Base-by-base conservation (phyloP, 306 rosid species). In the Rubus idaeus region DNA sequence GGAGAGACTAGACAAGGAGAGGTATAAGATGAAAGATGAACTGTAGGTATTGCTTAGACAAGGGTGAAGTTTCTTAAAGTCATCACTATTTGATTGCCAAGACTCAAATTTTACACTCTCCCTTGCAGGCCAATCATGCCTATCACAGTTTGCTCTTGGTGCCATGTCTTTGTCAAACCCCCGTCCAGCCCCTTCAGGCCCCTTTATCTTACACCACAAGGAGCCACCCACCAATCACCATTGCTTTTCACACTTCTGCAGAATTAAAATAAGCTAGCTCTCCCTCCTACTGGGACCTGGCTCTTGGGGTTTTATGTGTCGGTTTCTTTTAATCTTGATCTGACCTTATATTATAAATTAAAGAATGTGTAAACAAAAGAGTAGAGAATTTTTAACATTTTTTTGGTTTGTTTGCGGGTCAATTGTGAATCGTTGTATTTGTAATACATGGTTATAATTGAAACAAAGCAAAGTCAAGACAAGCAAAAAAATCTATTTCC, bases 181-280 rank as follows among this genome's bases (percentile, higher is more conserved):
- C 56, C 37, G 76, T 83, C 23, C 30, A 6, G 45, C 46, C 68
- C 21, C 35, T 42, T 42, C 68, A 35, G 20, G 41, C 68, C 58
- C 82, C 80, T 78, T 71, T 78, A 75, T 70, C 96, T 93, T 88
- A 70, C 78, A 79, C 67, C 58, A 76, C 81, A 93, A 93, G 96
- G 51, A 81, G 85, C 79, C 86, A 75, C 84, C 78, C 76, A 91
- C 96, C 97, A 90, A 86, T 88, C 87, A 84, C 56, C 73, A 78
- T 71, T 88, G 83, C 89, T 76, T 85, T 46, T 85, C 80, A 88
- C 90, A 84, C 91, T 79, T 83, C 73, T 53, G 66, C 73, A 58
- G 53, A 17, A 65, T 5, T 65, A 39, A 65, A 76, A 78, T 37
- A 63, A 62, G 46, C 45, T 63, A 74, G n/a, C 2, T 50, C 81